Evolutionary conservation across 257 asterid genomes (phyloP).

Genomic region (Apocynum venetum): DNA sequence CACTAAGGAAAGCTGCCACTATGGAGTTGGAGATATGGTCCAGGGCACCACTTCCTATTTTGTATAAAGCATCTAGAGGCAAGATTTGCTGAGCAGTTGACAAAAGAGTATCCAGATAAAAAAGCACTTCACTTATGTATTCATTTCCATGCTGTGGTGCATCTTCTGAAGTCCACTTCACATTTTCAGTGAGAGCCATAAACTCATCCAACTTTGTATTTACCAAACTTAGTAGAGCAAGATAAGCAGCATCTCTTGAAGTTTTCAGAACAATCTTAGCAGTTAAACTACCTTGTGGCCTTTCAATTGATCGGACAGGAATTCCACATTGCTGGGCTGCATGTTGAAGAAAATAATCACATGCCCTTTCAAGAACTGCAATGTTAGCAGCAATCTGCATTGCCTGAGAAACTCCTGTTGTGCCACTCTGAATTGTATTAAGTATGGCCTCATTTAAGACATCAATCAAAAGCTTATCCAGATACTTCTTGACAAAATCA

Average conservation of each 20-base stretch:
- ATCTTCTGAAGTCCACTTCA: constrained; percentile 82
- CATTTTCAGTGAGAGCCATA: constrained; percentile 68
- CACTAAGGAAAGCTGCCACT: constrained; percentile 62
- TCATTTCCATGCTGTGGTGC: constrained; percentile 61
- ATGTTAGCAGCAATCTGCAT: constrained; percentile 96
- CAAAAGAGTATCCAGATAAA: constrained; percentile 79
- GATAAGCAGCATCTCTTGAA: constrained; percentile 86
- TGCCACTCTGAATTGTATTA: constrained; percentile 48
- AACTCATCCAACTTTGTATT: constrained; percentile 72
- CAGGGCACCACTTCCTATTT: constrained; percentile 85
- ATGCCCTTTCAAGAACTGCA: constrained; percentile 81
- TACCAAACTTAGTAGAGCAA: constrained; percentile 59
- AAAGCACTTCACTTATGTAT: constrained; percentile 62
- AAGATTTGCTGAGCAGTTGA: constrained; percentile 88
- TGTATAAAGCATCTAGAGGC: constrained; percentile 80
- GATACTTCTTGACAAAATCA: constrained; percentile 66
- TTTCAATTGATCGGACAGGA: constrained; percentile 68
- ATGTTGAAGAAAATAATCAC: constrained; percentile 90
- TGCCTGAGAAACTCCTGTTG: constrained; percentile 76
- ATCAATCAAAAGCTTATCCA: constrained; percentile 83
- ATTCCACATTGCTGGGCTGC: constrained; percentile 98
- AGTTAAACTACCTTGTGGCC: constrained; percentile 69
- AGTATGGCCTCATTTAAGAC: constrained; percentile 70
- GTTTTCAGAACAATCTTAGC: constrained; percentile 87
- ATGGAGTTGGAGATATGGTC: constrained; percentile 78